These are phyloP conservation scores for Remersonia thermophila DNA, from an alignment of 2,329 filamentous ascomycete species.

Conservation along the genomic window DNA sequence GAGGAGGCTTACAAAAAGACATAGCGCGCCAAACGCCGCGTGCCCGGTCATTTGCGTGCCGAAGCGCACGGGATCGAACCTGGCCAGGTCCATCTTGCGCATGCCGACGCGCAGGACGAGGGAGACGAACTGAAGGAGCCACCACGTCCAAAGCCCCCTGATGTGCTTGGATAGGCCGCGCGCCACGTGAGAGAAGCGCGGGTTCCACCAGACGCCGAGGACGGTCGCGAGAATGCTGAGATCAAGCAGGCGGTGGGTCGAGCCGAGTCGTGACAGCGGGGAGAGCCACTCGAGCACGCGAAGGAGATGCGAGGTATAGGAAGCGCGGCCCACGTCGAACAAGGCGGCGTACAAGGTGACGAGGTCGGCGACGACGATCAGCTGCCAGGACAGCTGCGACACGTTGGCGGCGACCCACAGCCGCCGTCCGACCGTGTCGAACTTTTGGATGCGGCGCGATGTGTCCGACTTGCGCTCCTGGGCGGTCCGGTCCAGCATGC, in stretches of 20 bases:
- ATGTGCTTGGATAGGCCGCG: conserved; percentile 50
- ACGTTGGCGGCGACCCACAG: conserved; percentile 37
- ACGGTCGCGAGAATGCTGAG: conserved; percentile 31
- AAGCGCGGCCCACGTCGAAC: too few relatives aligned
- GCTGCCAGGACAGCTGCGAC: conserved; percentile 40
- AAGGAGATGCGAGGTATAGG: too few relatives aligned
- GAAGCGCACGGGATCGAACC: conserved; percentile 25
- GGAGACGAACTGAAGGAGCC: conserved; percentile 50
- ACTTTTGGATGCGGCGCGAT: conserved; percentile 23
- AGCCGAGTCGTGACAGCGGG: conserved; percentile 28
- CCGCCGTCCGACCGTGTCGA: conserved; percentile 25
- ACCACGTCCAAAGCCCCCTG: conserved; percentile 51
- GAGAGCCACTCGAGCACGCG: too few relatives aligned
- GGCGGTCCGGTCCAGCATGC: conserved; percentile 56
- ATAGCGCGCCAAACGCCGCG: conserved; percentile 38
- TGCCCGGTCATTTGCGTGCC: conserved; percentile 41
- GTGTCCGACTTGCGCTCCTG: conserved; percentile 31
- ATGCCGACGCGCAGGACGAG: conserved; percentile 43
- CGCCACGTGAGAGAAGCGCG: conserved; percentile 46
- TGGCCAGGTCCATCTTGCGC: conserved; percentile 29
- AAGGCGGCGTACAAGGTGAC: too few relatives aligned
- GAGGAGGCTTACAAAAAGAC: conserved; percentile 36
- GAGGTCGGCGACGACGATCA: conserved; percentile 18
- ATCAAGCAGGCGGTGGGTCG: conserved; percentile 26
- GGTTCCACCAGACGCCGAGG: conserved; percentile 55